Percentiles rank a stretch among this genome's conserved stretches.
Conservation (phyloP, 2,329 filamentous ascomycete species). For the Pseudogymnoascus sp. region DNA sequence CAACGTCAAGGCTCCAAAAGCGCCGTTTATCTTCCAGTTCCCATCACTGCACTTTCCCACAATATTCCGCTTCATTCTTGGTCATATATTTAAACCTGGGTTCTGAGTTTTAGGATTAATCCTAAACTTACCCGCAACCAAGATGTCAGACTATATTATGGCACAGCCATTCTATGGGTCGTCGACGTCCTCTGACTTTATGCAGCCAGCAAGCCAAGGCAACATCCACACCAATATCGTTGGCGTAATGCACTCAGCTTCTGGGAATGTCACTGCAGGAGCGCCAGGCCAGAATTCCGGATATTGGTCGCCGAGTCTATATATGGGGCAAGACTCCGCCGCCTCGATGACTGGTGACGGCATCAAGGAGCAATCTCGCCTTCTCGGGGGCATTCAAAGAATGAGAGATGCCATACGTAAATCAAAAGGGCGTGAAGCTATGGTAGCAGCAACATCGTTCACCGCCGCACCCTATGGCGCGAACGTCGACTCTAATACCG, state of each 20-base stretch:
- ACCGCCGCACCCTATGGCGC: too few relatives aligned
- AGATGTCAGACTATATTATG: background rate
- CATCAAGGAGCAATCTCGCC: background rate
- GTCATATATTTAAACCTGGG: background rate
- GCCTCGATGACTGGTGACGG: background rate
- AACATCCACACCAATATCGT: too few relatives aligned
- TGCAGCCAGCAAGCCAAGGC: background rate
- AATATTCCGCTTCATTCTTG: background rate
- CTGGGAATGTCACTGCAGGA: background rate
- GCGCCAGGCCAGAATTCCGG: background rate
- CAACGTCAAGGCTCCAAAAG: background rate
- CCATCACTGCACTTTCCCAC: background rate
- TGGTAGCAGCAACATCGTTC: too few relatives aligned
- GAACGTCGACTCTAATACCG: too few relatives aligned
- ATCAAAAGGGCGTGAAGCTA: too few relatives aligned
- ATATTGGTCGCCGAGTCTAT: background rate
- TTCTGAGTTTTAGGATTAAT: background rate
- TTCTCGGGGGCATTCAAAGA: background rate
- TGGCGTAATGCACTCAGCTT: background rate
- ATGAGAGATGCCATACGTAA: too few relatives aligned
- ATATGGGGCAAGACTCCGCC: background rate
- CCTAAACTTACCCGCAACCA: background rate
- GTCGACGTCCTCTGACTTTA: background rate
- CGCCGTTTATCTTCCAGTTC: background rate
- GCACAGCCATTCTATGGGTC: background rate